Conservation (phyloP, 768 basidiomycete species). For the Ramaria sp. region DNA sequence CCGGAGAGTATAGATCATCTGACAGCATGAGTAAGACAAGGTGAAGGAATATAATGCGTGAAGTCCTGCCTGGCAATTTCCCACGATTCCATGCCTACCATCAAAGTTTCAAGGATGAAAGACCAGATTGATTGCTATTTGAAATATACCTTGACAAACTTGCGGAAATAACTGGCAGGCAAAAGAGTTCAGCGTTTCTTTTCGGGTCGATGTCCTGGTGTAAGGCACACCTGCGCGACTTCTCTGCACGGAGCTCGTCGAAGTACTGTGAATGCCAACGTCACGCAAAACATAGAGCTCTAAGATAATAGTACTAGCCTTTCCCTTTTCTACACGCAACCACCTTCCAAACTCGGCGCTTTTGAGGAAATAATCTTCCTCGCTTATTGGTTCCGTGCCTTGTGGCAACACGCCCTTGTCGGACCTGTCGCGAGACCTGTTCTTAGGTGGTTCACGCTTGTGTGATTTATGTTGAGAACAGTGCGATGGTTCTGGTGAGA, state of each 20-base stretch:
- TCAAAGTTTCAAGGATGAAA: not conserved
- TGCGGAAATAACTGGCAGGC: constrained; percentile 69
- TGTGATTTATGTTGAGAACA: not conserved
- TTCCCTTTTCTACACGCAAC: constrained; percentile 65
- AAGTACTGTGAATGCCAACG: constrained; percentile 50
- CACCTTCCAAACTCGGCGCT: constrained; percentile 79
- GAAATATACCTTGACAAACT: constrained; percentile 68
- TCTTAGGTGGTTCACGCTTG: not conserved
- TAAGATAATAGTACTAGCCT: constrained; percentile 27
- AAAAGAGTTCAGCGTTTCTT: not conserved
- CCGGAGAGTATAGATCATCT: constrained; percentile 52
- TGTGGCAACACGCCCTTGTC: constrained; percentile 33
- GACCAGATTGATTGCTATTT: not conserved
- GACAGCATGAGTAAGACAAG: not conserved
- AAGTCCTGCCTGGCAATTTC: constrained; percentile 46
- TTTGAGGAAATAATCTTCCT: constrained; percentile 85
- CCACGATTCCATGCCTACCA: constrained; percentile 73
- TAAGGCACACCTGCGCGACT: constrained; percentile 53
- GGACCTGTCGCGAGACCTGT: not conserved
- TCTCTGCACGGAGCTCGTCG: constrained; percentile 75
- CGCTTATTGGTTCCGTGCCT: constrained; percentile 53
- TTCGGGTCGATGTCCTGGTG: constrained; percentile 17
- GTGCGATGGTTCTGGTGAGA: not conserved
- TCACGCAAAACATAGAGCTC: not conserved
- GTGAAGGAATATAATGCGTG: not conserved